Evolutionary conservation across 2,329 filamentous ascomycete genomes (phyloP).

Genomic region (Arthrinium phaeospermum): DNA sequence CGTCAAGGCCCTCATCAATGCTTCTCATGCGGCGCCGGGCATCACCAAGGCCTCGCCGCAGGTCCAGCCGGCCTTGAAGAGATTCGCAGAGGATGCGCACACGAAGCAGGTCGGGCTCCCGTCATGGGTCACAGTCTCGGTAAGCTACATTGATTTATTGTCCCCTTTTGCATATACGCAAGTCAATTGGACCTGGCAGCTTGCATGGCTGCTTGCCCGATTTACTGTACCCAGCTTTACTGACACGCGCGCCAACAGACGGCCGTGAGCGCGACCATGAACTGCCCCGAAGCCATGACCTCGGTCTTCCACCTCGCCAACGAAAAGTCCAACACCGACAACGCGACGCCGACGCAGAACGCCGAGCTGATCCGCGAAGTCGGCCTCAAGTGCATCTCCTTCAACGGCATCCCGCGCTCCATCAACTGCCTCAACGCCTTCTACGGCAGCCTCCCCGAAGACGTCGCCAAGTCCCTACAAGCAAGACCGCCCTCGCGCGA

Average conservation of each 20-base stretch:
- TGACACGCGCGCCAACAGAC: slow-evolving; percentile 53
- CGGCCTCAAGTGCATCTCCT: slow-evolving; percentile 77
- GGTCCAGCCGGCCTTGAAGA: slow-evolving; percentile 68
- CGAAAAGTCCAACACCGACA: slow-evolving; percentile 22
- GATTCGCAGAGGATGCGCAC: slow-evolving; percentile 67
- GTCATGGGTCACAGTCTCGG: slow-evolving; percentile 42
- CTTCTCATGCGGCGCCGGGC: slow-evolving; percentile 69
- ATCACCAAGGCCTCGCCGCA: slow-evolving; percentile 67
- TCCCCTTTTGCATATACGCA: not conserved
- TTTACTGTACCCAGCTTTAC: not conserved
- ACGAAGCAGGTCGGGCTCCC: slow-evolving; percentile 51
- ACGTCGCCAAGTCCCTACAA: slow-evolving; percentile 59
- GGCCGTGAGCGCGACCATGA: slow-evolving; percentile 84
- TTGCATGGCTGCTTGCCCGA: not conserved
- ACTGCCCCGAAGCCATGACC: slow-evolving; percentile 77
- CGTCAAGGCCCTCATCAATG: slow-evolving; percentile 77
- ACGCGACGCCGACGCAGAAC: slow-evolving; percentile 47
- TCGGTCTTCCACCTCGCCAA: slow-evolving; percentile 63
- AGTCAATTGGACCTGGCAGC: not conserved
- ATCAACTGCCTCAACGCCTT: slow-evolving; percentile 84
- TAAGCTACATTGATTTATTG: slow-evolving; percentile 26
- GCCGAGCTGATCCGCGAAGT: slow-evolving; percentile 79
- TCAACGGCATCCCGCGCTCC: slow-evolving; percentile 82
- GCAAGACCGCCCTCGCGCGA: slow-evolving; percentile 61
- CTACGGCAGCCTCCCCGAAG: slow-evolving; percentile 63